These are phyloP conservation scores for Nematodospora anomalae DNA, from an alignment of 1,139 yeast genomes.

Conservation along the genomic window DNA sequence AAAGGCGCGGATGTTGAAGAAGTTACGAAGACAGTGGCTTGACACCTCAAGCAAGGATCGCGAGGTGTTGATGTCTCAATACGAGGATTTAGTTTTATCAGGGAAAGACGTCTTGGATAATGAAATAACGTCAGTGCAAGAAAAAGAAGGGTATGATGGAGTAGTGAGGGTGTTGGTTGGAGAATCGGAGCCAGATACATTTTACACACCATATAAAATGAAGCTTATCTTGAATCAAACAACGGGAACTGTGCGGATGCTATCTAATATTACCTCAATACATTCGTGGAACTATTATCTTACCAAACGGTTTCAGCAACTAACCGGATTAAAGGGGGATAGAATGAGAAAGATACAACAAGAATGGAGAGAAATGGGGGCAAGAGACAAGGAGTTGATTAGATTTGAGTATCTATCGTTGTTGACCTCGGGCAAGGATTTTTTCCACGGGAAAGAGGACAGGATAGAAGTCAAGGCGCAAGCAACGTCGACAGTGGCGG, in stretches of 20 bases:
- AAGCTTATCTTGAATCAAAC: constrained; percentile 4
- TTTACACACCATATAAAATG: neutral
- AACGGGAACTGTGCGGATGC: constrained; percentile 1
- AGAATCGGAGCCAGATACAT: constrained; percentile 1
- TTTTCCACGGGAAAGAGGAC: constrained; percentile 33
- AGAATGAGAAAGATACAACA: constrained; percentile 1
- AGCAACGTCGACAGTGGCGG: neutral
- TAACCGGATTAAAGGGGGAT: neutral
- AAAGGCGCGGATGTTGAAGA: neutral
- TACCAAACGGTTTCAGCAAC: neutral
- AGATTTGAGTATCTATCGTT: constrained; percentile 29
- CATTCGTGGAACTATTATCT: neutral
- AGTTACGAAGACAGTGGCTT: neutral
- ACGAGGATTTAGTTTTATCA: constrained; percentile 1
- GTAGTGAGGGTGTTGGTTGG: constrained; percentile 1
- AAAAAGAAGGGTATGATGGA: constrained; percentile 1
- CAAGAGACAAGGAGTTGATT: constrained; percentile 24
- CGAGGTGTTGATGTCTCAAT: neutral
- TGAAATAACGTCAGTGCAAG: neutral
- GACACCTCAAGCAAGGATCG: neutral
- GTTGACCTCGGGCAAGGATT: constrained; percentile 31
- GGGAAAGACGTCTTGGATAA: constrained; percentile 1
- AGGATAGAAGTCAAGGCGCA: constrained; percentile 15
- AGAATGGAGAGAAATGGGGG: constrained; percentile 29
- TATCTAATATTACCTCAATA: neutral